Evolutionary conservation across 306 rosid genomes (phyloP).

Genomic region (Prunus padus): DNA sequence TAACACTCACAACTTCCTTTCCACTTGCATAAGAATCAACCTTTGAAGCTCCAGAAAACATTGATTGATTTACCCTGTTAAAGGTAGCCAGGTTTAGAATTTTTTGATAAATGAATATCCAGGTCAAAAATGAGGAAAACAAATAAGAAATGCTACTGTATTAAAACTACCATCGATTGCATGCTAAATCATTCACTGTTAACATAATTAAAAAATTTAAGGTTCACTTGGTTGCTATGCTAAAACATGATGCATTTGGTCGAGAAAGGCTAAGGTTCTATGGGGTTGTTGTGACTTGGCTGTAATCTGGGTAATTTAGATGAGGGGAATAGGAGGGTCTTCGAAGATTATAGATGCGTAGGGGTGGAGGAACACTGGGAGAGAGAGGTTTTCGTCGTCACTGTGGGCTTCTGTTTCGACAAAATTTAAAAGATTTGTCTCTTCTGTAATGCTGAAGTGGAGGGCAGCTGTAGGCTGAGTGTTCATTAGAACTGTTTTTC

Average conservation of each 20-base stretch:
- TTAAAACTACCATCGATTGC: neutral
- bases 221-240: neutral
- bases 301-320: neutral
- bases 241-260: neutral
- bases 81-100: slow-evolving; percentile 23
- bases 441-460: neutral
- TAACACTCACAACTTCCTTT: slow-evolving; percentile 65
- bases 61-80: slow-evolving; percentile 65
- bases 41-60: slow-evolving; percentile 63
- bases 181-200: neutral
- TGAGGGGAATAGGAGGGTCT: neutral
- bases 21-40: slow-evolving; percentile 82
- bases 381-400: too few relatives aligned
- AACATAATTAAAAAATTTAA: neutral
- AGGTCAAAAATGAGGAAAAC: neutral
- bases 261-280: neutral
- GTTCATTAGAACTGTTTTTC: neutral
- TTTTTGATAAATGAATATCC: neutral
- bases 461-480: neutral
- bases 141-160: neutral
- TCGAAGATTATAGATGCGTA: neutral
- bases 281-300: neutral
- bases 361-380: neutral
- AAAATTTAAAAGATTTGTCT: too few relatives aligned
- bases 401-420: too few relatives aligned